Evolutionary conservation across 2,329 filamentous ascomycete genomes (phyloP).

Genomic region (Sporothrix inflata): DNA sequence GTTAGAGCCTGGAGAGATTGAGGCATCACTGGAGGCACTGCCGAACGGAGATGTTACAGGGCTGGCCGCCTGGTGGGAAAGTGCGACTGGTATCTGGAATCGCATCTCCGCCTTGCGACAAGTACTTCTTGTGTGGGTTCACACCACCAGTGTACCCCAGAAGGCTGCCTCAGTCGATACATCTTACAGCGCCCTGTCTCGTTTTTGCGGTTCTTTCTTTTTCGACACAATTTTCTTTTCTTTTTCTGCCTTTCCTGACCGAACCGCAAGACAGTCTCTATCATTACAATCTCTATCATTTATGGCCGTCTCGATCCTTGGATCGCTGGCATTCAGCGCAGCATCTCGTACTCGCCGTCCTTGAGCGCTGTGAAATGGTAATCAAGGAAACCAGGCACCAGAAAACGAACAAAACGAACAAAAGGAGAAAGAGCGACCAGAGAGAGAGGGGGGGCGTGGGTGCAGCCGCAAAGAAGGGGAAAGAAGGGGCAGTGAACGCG

Average conservation of each 20-base stretch:
- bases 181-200: not conserved
- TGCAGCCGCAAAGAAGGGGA: conserved; percentile 18
- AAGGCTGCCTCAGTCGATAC: not conserved
- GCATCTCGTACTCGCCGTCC: too few relatives aligned
- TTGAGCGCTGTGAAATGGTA: not conserved
- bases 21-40: not conserved
- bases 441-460: conserved; percentile 21
- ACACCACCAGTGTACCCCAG: not conserved
- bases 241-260: too few relatives aligned
- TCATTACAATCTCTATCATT: too few relatives aligned
- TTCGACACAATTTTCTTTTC: too few relatives aligned
- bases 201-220: not conserved
- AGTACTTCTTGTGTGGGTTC: not conserved
- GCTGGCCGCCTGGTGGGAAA: not conserved
- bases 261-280: too few relatives aligned
- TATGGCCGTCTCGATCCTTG: too few relatives aligned
- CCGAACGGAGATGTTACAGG: not conserved
- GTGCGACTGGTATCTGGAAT: conserved; percentile 12
- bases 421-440: conserved; percentile 5
- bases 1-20: not conserved
- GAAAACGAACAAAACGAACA: not conserved
- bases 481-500: conserved; percentile 34
- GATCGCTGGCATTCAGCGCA: too few relatives aligned
- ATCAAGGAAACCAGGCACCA: conserved; percentile 14
- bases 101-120: not conserved